Evolutionary conservation across 192 early-diverging fungal genomes (phyloP).

Genomic region (Phycomyces nitens): DNA sequence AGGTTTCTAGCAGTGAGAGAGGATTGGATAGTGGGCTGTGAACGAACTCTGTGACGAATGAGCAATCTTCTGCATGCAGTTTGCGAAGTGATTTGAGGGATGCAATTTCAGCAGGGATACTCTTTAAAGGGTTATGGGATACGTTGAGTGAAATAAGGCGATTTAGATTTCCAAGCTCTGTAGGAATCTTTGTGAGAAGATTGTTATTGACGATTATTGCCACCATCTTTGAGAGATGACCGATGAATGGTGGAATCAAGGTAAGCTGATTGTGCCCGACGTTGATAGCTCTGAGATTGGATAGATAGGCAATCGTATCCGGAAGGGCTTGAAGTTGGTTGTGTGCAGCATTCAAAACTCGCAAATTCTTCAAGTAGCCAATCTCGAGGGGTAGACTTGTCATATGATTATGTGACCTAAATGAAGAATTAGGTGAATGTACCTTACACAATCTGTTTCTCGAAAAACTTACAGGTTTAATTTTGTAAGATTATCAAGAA

Average conservation of each 20-base stretch:
- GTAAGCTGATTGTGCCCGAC: conserved; percentile 60
- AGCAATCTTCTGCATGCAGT: conserved; percentile 52
- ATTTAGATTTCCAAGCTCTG: conserved; percentile 49
- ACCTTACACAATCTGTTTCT: too few species aligned
- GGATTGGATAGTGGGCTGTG: conserved; percentile 39
- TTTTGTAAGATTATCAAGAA: conserved; percentile 14
- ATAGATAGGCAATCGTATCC: conserved; percentile 62
- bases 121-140: conserved; percentile 57
- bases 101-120: conserved; percentile 67
- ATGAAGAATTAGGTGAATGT: background rate
- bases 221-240: conserved; percentile 58
- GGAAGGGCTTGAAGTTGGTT: conserved; percentile 67
- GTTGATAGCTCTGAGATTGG: conserved; percentile 65
- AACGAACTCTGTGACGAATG: conserved; percentile 41
- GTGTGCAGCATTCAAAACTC: conserved; percentile 53
- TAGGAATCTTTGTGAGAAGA: conserved; percentile 6
- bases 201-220: conserved; percentile 61
- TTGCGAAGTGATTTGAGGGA: conserved; percentile 63
- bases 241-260: conserved; percentile 59
- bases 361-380: conserved; percentile 61
- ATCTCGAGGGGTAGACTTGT: conserved; percentile 24
- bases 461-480: conserved; percentile 18
- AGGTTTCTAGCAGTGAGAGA: conserved; percentile 72
- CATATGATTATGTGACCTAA: conserved; percentile 21
- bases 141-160: conserved; percentile 63